Conservation (phyloP, 116 monocot genomes). For the Posidonia oceanica region DNA sequence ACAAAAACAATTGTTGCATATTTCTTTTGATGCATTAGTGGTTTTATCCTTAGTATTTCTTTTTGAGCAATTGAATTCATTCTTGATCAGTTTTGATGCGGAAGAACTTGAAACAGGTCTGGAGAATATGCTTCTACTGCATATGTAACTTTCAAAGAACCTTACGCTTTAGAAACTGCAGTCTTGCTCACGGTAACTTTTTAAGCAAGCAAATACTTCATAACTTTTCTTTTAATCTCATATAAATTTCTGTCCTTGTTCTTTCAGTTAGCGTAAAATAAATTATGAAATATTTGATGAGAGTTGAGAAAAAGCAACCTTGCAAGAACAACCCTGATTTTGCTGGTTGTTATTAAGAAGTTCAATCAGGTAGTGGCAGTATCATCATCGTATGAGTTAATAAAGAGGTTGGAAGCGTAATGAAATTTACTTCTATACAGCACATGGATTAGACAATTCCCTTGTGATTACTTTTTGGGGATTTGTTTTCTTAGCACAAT, state of each 20-base stretch:
- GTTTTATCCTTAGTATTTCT: neutral
- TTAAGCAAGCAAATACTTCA: neutral
- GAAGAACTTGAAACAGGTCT: constrained; percentile 29
- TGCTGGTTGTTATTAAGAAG: too few relatives aligned
- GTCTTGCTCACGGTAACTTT: constrained; percentile 78
- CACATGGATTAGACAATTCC: too few relatives aligned
- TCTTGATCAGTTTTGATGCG: neutral
- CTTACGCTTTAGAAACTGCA: constrained; percentile 77
- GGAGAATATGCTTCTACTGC: constrained; percentile 80
- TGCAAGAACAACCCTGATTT: too few relatives aligned
- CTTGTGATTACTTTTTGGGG: too few relatives aligned
- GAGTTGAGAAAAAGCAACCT: too few relatives aligned
- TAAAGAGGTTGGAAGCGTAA: too few relatives aligned
- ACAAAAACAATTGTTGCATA: too few relatives aligned
- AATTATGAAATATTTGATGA: too few relatives aligned
- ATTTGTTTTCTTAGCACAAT: too few relatives aligned
- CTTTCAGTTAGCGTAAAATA: neutral
- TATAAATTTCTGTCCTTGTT: neutral
- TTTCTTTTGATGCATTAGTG: neutral
- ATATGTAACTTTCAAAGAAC: constrained; percentile 89
- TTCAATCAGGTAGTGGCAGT: too few relatives aligned
- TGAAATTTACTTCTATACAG: too few relatives aligned
- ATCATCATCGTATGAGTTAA: too few relatives aligned
- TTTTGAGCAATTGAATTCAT: neutral
- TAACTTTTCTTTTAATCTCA: neutral